These are phyloP conservation scores for Amniculicola lignicola DNA, from an alignment of 495 filamentous ascomycete species.

Conservation along the genomic window DNA sequence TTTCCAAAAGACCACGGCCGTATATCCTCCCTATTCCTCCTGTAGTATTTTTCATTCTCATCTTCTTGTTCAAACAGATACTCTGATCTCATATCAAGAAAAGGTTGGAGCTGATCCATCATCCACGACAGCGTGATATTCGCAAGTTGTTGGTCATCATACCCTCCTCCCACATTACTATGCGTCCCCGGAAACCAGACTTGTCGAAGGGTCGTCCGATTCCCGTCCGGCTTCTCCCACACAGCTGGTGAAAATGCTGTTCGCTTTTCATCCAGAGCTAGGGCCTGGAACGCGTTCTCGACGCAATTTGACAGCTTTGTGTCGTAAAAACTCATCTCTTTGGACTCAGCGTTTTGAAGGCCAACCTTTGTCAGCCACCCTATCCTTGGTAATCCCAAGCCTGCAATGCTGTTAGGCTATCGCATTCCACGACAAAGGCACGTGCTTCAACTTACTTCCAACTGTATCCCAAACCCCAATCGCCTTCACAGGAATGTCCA, in stretches of 20 bases:
- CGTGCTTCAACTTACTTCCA: too few relatives aligned
- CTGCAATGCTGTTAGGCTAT: too few relatives aligned
- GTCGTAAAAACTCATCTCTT: conserved; percentile 60
- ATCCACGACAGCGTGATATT: conserved; percentile 70
- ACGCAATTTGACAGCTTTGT: conserved; percentile 56
- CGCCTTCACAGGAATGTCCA: conserved; percentile 41
- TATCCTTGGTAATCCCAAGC: conserved; percentile 36
- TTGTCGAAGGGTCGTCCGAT: conserved; percentile 56
- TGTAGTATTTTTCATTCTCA: conserved; percentile 48
- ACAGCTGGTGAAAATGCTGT: conserved; percentile 62
- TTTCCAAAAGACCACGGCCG: conserved; percentile 60
- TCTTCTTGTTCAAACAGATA: conserved; percentile 52
- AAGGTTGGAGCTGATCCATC: conserved; percentile 63
- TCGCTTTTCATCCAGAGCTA: conserved; percentile 69
- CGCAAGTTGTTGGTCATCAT: conserved; percentile 57
- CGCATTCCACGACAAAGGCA: too few relatives aligned
- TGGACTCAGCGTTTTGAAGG: conserved; percentile 39
- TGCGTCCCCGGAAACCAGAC: conserved; percentile 74
- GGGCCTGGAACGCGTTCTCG: conserved; percentile 68
- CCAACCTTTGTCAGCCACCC: conserved; percentile 30
- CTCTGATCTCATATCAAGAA: conserved; percentile 56
- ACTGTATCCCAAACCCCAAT: conserved; percentile 46
- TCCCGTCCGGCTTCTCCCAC: conserved; percentile 53
- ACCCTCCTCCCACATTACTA: conserved; percentile 62
- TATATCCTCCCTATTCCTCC: conserved; percentile 48